Evolutionary conservation across 495 filamentous ascomycete genomes (phyloP).

Genomic region (Glarea lozoyensis): DNA sequence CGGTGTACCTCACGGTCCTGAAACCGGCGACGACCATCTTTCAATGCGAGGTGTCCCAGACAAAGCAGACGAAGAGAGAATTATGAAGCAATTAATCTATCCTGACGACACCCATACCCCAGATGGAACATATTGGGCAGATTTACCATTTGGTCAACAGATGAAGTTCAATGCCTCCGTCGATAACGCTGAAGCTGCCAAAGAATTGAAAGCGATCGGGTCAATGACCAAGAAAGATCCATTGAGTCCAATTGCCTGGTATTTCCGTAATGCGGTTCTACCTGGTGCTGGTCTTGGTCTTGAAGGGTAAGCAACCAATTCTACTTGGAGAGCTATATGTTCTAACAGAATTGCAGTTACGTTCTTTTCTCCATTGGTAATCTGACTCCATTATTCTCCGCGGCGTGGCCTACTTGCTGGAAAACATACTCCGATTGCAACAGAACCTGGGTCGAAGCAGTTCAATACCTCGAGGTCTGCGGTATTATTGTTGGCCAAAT

Average conservation of each 20-base stretch:
- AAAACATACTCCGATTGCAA: constrained; percentile 50
- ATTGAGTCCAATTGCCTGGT: constrained; percentile 68
- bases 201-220: constrained; percentile 59
- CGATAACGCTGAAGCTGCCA: constrained; percentile 52
- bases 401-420: constrained; percentile 70
- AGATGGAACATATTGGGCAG: constrained; percentile 85
- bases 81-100: constrained; percentile 17
- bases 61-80: not conserved
- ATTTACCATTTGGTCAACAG: constrained; percentile 57
- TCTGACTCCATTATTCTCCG: constrained; percentile 63
- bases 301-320: constrained; percentile 49
- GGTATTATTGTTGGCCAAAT: constrained; percentile 88
- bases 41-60: not conserved
- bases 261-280: constrained; percentile 78
- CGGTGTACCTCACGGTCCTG: constrained; percentile 18
- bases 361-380: constrained; percentile 94
- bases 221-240: constrained; percentile 74
- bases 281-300: constrained; percentile 82
- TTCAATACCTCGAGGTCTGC: constrained; percentile 77
- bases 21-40: constrained; percentile 17
- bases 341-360: constrained; percentile 34
- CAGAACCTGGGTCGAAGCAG: constrained; percentile 61
- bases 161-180: constrained; percentile 62
- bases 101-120: constrained; percentile 75
- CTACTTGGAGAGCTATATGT: not conserved